These are phyloP conservation scores for Ophiostoma sp. DNA, from an alignment of 2,329 filamentous ascomycete species.

Conservation along the genomic window DNA sequence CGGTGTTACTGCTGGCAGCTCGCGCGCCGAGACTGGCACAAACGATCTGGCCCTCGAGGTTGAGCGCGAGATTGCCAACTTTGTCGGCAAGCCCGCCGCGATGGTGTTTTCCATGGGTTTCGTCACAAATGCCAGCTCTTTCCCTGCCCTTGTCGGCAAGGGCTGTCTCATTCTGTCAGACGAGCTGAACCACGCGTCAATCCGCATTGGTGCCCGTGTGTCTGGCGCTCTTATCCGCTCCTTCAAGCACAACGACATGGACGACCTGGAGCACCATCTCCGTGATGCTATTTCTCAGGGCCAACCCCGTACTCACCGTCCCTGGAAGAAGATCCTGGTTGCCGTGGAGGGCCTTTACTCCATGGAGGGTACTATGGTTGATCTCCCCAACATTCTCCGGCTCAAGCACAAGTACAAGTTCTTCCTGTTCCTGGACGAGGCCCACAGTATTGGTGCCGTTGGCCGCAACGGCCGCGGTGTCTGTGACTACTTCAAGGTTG, in stretches of 20 bases:
- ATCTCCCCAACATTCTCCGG: constrained; percentile 80
- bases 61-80: constrained; percentile 79
- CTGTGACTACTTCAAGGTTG: constrained; percentile 93
- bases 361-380: constrained; percentile 98
- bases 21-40: constrained; percentile 77
- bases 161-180: constrained; percentile 93
- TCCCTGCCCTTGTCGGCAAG: constrained; percentile 87
- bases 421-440: constrained; percentile 90
- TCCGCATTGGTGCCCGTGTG: constrained; percentile 87
- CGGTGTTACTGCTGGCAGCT: constrained; percentile 75
- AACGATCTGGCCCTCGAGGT: constrained; percentile 84
- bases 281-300: constrained; percentile 93
- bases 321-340: constrained; percentile 98
- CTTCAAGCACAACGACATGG: constrained; percentile 98
- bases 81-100: constrained; percentile 87
- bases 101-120: constrained; percentile 99
- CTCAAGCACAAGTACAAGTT: constrained; percentile 98
- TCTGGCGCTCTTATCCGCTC: constrained; percentile 92
- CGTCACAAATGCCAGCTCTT: constrained; percentile 87
- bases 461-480: constrained; percentile 85
- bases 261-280: constrained; percentile 74
- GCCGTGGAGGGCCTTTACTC: constrained; percentile 97
- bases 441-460: constrained; percentile 89
- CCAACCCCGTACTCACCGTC: constrained; percentile 94
- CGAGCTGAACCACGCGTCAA: constrained; percentile 96